Conservation (phyloP, 345 rosid genomes). For the Salix suchowensis region DNA sequence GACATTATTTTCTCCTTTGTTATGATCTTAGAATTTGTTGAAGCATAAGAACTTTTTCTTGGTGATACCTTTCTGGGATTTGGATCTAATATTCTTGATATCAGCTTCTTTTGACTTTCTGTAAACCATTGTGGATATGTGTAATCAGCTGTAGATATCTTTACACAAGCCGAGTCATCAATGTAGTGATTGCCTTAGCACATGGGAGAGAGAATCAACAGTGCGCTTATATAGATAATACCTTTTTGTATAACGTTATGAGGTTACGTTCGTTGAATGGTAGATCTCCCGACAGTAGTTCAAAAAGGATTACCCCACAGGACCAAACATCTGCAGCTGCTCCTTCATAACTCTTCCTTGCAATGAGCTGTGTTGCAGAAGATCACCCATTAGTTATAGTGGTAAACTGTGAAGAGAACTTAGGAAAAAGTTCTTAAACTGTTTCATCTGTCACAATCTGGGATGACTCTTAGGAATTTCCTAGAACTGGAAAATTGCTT, state of each 20-base stretch:
- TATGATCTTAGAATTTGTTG: not conserved
- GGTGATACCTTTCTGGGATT: slow-evolving; percentile 47
- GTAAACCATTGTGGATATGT: slow-evolving; percentile 59
- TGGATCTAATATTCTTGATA: slow-evolving; percentile 70
- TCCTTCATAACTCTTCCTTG: slow-evolving; percentile 71
- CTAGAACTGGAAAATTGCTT: not conserved
- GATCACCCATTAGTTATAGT: slow-evolving; percentile 12
- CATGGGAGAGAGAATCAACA: not conserved
- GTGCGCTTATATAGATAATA: slow-evolving; percentile 10
- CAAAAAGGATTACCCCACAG: slow-evolving; percentile 85
- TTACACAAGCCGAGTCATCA: slow-evolving; percentile 5
- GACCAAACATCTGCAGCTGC: slow-evolving; percentile 94
- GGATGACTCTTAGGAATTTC: not conserved
- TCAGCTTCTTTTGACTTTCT: slow-evolving; percentile 49
- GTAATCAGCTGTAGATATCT: slow-evolving; percentile 71
- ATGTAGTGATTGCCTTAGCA: not conserved
- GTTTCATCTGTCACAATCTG: not conserved
- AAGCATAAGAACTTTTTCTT: not conserved
- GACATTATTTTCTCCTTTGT: not conserved
- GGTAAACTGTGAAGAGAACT: not conserved
- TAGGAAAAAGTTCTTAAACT: slow-evolving; percentile 1
- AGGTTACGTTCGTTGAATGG: slow-evolving; percentile 81
- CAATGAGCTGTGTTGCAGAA: slow-evolving; percentile 52
- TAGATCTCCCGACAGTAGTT: slow-evolving; percentile 67
- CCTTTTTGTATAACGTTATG: slow-evolving; percentile 62